Conservation (phyloP, 1,284 basidiomycete genomes). For the Ganoderma meredithae region DNA sequence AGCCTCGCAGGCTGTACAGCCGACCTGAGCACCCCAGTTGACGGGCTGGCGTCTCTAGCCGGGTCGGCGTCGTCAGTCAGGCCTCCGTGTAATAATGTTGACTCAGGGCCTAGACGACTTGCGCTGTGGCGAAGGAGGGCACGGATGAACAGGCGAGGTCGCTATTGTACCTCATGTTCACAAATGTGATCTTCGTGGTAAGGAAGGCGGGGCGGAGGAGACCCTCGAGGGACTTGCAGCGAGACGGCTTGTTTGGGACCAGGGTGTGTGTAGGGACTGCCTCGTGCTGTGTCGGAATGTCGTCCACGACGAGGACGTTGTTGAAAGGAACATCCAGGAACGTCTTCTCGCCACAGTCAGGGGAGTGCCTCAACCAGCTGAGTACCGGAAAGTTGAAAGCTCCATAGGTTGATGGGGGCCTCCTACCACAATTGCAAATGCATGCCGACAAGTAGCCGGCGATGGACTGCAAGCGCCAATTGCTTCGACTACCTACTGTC, state of each 20-base stretch:
- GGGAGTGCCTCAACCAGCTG: conserved; percentile 34
- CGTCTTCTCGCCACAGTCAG: conserved; percentile 20
- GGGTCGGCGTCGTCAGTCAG: no score
- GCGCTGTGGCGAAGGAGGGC: conserved; percentile 16
- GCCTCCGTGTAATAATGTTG: conserved; percentile 1
- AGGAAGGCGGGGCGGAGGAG: conserved; percentile 39
- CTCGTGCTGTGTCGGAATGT: conserved; percentile 31
- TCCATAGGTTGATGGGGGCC: conserved; percentile 36
- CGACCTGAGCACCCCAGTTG: no score
- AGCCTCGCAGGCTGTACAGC: no score
- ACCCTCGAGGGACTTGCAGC: conserved; percentile 39
- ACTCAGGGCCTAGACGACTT: conserved; percentile 13
- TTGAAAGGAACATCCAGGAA: conserved; percentile 39
- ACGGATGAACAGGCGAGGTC: neutral
- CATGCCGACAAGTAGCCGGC: conserved; percentile 31
- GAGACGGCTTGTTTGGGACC: conserved; percentile 30
- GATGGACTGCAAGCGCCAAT: no score
- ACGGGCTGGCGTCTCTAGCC: no score
- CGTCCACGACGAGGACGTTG: conserved; percentile 30
- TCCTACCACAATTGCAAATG: conserved; percentile 19
- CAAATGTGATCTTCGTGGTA: conserved; percentile 17
- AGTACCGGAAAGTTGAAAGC: conserved; percentile 31
- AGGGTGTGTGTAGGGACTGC: conserved; percentile 29
- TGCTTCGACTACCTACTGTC: no score
- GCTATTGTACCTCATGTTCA: neutral